phyloP scores from a whole-genome alignment of 208 protist genomes.

The Giardia muris region DNA sequence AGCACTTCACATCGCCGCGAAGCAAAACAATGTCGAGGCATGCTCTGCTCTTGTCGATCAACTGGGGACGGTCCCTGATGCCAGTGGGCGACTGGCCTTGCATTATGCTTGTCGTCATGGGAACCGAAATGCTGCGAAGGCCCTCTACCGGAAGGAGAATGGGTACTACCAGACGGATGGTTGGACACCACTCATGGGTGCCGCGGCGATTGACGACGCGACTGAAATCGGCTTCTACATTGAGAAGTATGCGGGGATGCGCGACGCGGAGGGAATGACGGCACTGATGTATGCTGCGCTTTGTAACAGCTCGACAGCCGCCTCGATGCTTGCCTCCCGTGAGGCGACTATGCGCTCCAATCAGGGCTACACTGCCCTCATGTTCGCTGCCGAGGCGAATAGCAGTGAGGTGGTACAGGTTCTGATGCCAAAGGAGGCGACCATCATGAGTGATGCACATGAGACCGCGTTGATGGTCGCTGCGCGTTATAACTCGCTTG shows the following conservation, averaged over 20 bases:
- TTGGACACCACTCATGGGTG: neutral
- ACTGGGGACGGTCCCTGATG: neutral
- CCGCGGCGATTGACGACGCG: neutral
- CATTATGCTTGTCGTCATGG: neutral
- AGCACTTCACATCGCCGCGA: neutral
- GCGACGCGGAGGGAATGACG: neutral
- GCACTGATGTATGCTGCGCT: constrained; percentile 20
- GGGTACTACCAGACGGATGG: neutral
- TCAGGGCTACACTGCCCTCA: neutral
- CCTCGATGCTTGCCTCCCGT: neutral
- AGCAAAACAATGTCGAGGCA: neutral
- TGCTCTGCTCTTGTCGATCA: neutral
- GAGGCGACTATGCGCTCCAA: neutral
- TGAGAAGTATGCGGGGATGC: neutral
- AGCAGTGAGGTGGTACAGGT: neutral
- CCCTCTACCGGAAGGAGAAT: neutral
- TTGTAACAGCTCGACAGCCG: neutral
- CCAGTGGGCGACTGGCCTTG: neutral
- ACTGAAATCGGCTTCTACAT: neutral
- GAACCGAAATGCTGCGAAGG: neutral
- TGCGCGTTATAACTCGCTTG: neutral
- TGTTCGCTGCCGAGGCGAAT: neutral
- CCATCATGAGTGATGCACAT: neutral
- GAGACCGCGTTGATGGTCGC: neutral
- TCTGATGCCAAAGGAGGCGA: neutral